phyloP scores from a whole-genome alignment of 805 yeast species.

The Wickerhamomyces mucosus region DNA sequence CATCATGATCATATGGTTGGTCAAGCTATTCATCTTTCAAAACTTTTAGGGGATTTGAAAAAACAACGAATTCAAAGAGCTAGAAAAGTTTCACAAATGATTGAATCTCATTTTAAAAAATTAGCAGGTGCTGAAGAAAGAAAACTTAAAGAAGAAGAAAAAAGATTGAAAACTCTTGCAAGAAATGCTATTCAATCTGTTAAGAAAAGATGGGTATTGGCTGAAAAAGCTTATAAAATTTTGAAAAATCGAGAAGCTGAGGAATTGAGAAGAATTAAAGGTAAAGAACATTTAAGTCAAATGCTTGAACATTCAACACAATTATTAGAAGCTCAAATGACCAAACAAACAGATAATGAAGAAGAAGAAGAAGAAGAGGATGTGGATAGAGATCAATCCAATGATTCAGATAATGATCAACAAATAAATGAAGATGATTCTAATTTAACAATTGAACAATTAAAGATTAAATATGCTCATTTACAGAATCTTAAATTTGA shows the following conservation, averaged over 20 bases:
- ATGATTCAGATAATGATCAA: constrained; percentile 15
- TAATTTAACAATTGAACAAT: constrained; percentile 22
- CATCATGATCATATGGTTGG: constrained; percentile 66
- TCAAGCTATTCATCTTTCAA: constrained; percentile 68
- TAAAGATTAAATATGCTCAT: constrained; percentile 18
- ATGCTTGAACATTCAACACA: constrained; percentile 89
- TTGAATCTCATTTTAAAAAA: constrained; percentile 81
- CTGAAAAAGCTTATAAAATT: constrained; percentile 69
- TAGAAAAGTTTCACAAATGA: constrained; percentile 66
- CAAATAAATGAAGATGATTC: constrained; percentile 16
- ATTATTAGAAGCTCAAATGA: constrained; percentile 75
- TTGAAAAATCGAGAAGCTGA: constrained; percentile 72
- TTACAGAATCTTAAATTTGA: constrained; percentile 16
- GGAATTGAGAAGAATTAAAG: constrained; percentile 67
- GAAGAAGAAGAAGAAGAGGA: constrained; percentile 11
- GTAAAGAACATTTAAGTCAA: constrained; percentile 78
- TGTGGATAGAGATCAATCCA: constrained; percentile 25
- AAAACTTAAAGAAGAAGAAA: constrained; percentile 64
- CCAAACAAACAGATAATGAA: constrained; percentile 25
- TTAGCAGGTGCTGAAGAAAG: constrained; percentile 85
- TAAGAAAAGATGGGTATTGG: constrained; percentile 82
- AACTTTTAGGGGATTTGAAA: constrained; percentile 56
- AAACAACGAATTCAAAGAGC: constrained; percentile 57
- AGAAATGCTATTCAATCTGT: constrained; percentile 76
- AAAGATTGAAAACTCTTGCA: constrained; percentile 60